Base-by-base conservation (phyloP, 2,329 filamentous ascomycete species). In the Neonectria hederae region DNA sequence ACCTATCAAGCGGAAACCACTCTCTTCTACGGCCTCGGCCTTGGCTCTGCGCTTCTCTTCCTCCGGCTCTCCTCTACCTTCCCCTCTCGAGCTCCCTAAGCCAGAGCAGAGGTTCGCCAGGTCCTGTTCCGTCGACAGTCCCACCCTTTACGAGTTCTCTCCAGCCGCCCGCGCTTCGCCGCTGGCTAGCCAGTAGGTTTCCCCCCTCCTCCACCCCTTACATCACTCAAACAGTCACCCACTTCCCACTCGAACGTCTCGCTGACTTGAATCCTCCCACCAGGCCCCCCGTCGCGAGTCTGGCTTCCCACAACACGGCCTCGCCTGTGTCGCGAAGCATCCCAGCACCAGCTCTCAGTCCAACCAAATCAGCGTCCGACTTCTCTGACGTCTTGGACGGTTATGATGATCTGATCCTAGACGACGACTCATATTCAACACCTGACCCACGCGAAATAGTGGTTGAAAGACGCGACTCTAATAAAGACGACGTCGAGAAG, bases 91-190 rank as follows among this genome's bases (percentile, higher is more conserved):
- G 63, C 77, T 85, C 22, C 79, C 81, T 45, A 80, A 81, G 65
- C 84, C 86, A n/a, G 83, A 84, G 52, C 81, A 83, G 65, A 78
- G 86, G 54, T 87, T 86, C 73, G 81, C 82, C n/a, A 82, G 87
- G 65, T 83, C 84, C 32, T 84, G 78, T 69, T 85, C 86, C 14
- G 75, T 88, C 59, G 87, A 89, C 75, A 89, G 87, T 74, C 87
- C 87, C 65, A 89, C 86, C 32, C 78, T 89, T 53, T 89, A 89
- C 83, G 85, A 88, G 72, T 88, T 87, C 71, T 83, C 84, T 45
- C 61, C 71, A 21, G 65, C 71, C 54, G 60, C 68, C 46, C 65
- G 69, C 49, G 65, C 65, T 28, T 67, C 65, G 28, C 62, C 58
- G 45, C 63, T 63, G 65, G 63, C 65, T 54, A 60, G 43, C 58